Percentiles rank a stretch among this genome's conserved stretches.
Evolutionary conservation across 1,284 basidiomycete species (phyloP).

Genomic region (Dichomitus squalens): DNA sequence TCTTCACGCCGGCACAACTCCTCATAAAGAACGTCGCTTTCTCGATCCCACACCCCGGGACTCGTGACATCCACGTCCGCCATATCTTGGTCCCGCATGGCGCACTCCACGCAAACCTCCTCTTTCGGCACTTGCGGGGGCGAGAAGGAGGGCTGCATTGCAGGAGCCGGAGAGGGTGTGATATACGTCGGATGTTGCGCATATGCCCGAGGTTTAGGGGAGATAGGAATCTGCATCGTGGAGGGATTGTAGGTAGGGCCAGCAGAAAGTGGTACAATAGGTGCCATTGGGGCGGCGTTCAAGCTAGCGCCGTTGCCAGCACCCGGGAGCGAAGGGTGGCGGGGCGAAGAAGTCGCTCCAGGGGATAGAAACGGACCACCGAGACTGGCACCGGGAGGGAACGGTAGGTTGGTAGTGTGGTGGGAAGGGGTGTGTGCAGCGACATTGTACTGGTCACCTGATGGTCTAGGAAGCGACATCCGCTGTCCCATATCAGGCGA

Average conservation of each 20-base stretch:
- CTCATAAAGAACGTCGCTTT: slow-evolving; percentile 82
- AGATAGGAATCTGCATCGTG: slow-evolving; percentile 52
- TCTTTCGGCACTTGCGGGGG: slow-evolving; percentile 57
- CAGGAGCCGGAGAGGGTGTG: slow-evolving; percentile 56
- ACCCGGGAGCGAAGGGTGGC: slow-evolving; percentile 46
- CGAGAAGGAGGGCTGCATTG: slow-evolving; percentile 61
- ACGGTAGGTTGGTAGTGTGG: slow-evolving; percentile 4
- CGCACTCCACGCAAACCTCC: slow-evolving; percentile 95
- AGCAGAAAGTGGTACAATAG: slow-evolving; percentile 55
- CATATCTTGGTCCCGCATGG: slow-evolving; percentile 99
- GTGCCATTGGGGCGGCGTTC: slow-evolving; percentile 31
- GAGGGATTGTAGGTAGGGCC: slow-evolving; percentile 54
- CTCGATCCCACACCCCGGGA: slow-evolving; percentile 89
- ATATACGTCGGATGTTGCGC: slow-evolving; percentile 78
- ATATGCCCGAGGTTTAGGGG: slow-evolving; percentile 65
- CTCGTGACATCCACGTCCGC: slow-evolving; percentile 91
- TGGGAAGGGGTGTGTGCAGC: slow-evolving; percentile 4
- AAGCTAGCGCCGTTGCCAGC: slow-evolving; percentile 41
- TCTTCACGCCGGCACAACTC: slow-evolving; percentile 79
- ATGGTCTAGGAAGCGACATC: slow-evolving; percentile 22
- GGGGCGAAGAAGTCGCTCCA: slow-evolving; percentile 39
- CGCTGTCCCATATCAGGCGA: slow-evolving; percentile 34
- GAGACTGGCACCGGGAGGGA: slow-evolving; percentile 6
- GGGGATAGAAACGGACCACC: slow-evolving; percentile 30
- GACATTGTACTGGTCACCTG: slow-evolving; percentile 25